Evolutionary conservation across 1,284 basidiomycete species (phyloP), one percentile per base, ranked within the genome.

Genomic region (Tylopilus sp.): DNA sequence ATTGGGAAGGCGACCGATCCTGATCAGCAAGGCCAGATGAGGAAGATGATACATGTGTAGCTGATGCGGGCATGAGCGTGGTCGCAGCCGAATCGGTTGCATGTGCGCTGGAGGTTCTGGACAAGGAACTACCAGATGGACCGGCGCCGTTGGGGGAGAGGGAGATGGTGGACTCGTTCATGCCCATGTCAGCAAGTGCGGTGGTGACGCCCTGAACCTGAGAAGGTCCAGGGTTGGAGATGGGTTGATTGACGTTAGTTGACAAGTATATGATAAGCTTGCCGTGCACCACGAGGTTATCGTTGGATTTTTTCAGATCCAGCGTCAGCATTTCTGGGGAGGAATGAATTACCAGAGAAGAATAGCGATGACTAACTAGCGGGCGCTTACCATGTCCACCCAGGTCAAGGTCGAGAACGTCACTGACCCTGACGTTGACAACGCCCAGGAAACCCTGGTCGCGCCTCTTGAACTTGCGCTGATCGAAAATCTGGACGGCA

Each of bases 391-490:
- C 91, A 70, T 95, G 92, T 13, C 90, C 90, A 46, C 89, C 93
- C 15, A 93, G 71, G 55, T 92, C 89, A 34, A 96, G 76, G 67
- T 96, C 93, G 44, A 97, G 74, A n/a, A 89, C 86, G 68, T 94
- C 89, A 56, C 86, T 82, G 52, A 97, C 90, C 56, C 84, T 82
- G 60, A 97, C 81, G 66, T 96, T 96, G 64, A 97, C 92, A 25
- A 95, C 92, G 46, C 93, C 93, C 41, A 97, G 75, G 71, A 97
- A 97, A 5, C 93, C 93, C 66, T 97, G 93, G 69, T 97, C 92
- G 69, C 86, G 86, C 71, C 90, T 79, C 75, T 96, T 97, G 74
- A 97, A 97, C 72, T 96, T 97, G 69, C 92, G 86, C 72, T 97
- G 94, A 70, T 97, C 94, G 61, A 97, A 97, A 63, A 97, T 93